Conservation (phyloP, 371 early-diverging fungal genomes). For the Basidiobolus heterosporus region DNA sequence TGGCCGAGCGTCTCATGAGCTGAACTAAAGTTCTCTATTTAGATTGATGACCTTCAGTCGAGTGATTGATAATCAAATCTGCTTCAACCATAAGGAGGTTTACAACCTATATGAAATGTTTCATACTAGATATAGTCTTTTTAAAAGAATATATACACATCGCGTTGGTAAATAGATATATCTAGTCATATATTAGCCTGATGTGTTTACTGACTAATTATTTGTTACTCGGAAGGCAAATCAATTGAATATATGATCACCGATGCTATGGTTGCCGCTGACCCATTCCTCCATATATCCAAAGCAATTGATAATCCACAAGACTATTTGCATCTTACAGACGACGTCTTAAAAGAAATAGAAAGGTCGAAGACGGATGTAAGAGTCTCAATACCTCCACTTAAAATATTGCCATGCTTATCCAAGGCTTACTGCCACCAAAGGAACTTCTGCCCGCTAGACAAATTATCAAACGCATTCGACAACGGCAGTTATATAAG, state of each 20-base stretch:
- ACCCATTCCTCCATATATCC: conserved; percentile 51
- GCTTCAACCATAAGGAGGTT: conserved; percentile 67
- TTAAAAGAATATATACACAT: conserved; percentile 86
- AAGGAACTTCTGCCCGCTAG: conserved; percentile 45
- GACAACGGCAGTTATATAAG: conserved; percentile 64
- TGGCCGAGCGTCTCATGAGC: background rate
- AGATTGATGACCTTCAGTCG: conserved; percentile 66
- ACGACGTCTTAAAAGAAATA: conserved; percentile 70
- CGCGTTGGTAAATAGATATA: conserved; percentile 32
- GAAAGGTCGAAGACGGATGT: conserved; percentile 39
- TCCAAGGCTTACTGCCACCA: background rate
- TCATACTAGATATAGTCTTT: conserved; percentile 75
- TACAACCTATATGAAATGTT: conserved; percentile 78
- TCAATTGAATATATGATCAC: conserved; percentile 71
- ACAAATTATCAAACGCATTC: conserved; percentile 48
- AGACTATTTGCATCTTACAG: conserved; percentile 64
- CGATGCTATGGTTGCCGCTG: conserved; percentile 74
- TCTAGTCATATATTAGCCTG: conserved; percentile 1
- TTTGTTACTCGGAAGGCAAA: no score
- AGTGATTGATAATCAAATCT: conserved; percentile 76
- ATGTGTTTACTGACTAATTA: conserved; percentile 10
- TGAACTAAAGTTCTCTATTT: background rate
- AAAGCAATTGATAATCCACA: conserved; percentile 43
- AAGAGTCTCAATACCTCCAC: no score
- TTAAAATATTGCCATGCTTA: background rate